phyloP scores from a whole-genome alignment of 208 protist genomes.

The Tritrichomonas musculus region DNA sequence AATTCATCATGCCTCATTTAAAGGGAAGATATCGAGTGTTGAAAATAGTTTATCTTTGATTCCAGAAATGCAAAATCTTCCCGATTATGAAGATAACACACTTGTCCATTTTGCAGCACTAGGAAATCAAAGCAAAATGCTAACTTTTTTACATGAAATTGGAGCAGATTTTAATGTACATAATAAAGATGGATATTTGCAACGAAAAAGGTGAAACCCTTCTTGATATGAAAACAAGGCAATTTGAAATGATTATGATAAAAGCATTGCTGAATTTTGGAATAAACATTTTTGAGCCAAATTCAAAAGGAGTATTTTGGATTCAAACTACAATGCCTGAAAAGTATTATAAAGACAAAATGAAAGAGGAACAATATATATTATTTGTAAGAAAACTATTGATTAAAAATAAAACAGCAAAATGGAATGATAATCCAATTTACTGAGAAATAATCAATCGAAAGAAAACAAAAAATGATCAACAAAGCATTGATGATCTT shows the following conservation, averaged over 20 bases:
- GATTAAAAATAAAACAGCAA: not conserved
- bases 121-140: no score
- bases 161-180: no score
- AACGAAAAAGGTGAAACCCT: no score
- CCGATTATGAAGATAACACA: no score
- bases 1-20: no score
- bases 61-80: no score
- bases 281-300: not conserved
- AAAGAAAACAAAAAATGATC: not conserved
- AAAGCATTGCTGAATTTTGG: not conserved
- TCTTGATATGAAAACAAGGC: no score
- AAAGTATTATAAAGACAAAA: not conserved
- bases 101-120: no score
- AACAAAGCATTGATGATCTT: not conserved
- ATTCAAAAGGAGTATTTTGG: slow-evolving; percentile 3
- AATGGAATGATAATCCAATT: not conserved
- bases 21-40: no score
- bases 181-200: no score
- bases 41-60: no score
- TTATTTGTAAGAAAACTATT: not conserved
- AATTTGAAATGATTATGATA: not conserved
- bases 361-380: not conserved
- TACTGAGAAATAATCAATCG: not conserved
- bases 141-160: no score
- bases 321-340: not conserved